These are phyloP conservation scores for Bolboschoenoplectus hybrid DNA, from an alignment of 202 grass and related monocot species.

Conservation along the genomic window DNA sequence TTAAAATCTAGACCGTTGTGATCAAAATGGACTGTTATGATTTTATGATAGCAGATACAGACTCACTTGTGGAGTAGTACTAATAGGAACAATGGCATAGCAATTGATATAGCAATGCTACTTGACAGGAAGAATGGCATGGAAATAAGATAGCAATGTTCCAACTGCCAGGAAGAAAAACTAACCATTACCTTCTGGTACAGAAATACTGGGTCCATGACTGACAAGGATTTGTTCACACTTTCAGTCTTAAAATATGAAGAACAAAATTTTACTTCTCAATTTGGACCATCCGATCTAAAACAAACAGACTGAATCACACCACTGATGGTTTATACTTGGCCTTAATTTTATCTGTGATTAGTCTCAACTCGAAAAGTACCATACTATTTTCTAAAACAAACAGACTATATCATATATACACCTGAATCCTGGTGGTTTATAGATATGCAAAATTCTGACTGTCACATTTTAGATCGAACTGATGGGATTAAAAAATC, in stretches of 20 bases:
- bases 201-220: background rate
- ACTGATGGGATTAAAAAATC: no score
- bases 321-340: no score
- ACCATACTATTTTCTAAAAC: background rate
- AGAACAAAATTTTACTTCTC: background rate
- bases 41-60: no score
- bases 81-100: background rate
- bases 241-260: background rate
- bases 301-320: background rate
- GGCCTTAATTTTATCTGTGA: background rate
- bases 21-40: no score
- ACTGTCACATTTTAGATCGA: background rate
- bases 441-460: background rate
- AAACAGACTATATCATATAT: background rate
- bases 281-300: background rate
- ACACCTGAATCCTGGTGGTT: background rate
- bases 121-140: background rate
- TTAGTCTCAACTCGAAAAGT: background rate
- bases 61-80: background rate
- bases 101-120: background rate
- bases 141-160: slow-evolving; percentile 10
- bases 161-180: background rate
- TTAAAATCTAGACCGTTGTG: no score
- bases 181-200: background rate
- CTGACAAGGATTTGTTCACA: background rate